Percentiles rank a stretch among this genome's conserved stretches.
Evolutionary conservation across 768 basidiomycete genomes (phyloP).

Genomic region (Dioszegia aurantiaca): DNA sequence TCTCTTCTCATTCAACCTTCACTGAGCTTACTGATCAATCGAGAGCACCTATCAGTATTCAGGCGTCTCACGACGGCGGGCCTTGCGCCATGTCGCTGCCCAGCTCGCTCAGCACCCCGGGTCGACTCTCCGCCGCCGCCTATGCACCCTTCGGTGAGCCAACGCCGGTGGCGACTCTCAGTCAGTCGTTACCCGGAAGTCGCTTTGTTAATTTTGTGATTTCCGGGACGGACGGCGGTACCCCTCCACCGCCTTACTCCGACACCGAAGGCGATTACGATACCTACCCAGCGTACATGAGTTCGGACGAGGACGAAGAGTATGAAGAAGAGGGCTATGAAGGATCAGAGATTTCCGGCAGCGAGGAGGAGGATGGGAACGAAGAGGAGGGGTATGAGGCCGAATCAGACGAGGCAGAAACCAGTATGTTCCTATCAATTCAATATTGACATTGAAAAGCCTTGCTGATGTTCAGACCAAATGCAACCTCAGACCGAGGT

Average conservation of each 20-base stretch:
- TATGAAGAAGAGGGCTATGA: not conserved
- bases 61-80: too few species aligned
- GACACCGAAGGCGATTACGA: not conserved
- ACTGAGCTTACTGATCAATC: not conserved
- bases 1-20: not conserved
- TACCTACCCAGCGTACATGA: not conserved
- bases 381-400: too few species aligned
- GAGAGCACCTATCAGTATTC: not conserved
- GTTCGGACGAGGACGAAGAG: not conserved
- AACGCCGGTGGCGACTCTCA: not conserved
- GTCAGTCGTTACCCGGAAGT: not conserved
- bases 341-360: too few species aligned
- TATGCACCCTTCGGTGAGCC: slow-evolving; percentile 4
- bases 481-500: too few species aligned
- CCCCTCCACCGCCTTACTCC: not conserved
- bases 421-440: too few species aligned
- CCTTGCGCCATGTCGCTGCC: not conserved
- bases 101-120: not conserved
- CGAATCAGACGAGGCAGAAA: too few species aligned
- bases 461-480: too few species aligned
- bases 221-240: not conserved
- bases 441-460: too few species aligned
- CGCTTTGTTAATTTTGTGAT: not conserved
- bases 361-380: not conserved
- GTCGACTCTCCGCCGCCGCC: slow-evolving; percentile 1